Base-by-base conservation (phyloP, 2,329 filamentous ascomycete genomes). In the Coniochaeta ligniaria region DNA sequence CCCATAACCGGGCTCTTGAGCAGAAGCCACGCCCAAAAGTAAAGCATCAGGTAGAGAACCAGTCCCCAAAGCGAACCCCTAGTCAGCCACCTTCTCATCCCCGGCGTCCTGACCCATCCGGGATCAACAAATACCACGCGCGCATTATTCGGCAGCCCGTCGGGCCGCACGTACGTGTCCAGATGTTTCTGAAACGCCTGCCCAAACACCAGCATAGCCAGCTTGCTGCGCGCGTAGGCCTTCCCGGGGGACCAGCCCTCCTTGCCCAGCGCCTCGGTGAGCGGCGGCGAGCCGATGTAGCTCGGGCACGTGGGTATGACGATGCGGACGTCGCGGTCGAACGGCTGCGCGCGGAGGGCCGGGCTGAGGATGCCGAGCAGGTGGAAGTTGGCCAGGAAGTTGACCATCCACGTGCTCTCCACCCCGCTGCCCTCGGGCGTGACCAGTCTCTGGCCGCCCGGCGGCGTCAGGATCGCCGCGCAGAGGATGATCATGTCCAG, bases 341-440 rank as follows among this genome's bases (percentile, higher is more conserved):
- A 87, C 1, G 95, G 95, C 74, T 99, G 95, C 1, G 90, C 92
- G 65, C 92, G 86, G 62, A 99, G 81, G 0, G 95, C 94, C 0
- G 95, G 95, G 67, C 89, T 95, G 38, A 99, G 80, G 33, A 99
- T 96, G 65, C 90, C 91, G 52, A 99, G 81, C 3, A 99, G 81
- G 70, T 99, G 96, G 76, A 97, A 98, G 73, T 97, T 98, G 64
- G 92, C 89, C 43, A 99, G 82, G 73, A 92, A 99, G 72, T 99
- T 99, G 67, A 98, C 81, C 76, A 92, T 92, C 93, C 93, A 98
- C 63, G 90, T 94, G 65, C 88, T 83, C 71, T 98, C 94, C 16
- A 98, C 78, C 12, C 54, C 54, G 47, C 47, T 52, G 0, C 92
- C 92, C 69, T 97, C 92, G 6, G 80, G 75, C 0, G 92, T 96